Evolutionary conservation across 1,284 basidiomycete species (phyloP), one percentile per base, ranked within the genome.

Genomic region (Rhodotorula sp.): DNA sequence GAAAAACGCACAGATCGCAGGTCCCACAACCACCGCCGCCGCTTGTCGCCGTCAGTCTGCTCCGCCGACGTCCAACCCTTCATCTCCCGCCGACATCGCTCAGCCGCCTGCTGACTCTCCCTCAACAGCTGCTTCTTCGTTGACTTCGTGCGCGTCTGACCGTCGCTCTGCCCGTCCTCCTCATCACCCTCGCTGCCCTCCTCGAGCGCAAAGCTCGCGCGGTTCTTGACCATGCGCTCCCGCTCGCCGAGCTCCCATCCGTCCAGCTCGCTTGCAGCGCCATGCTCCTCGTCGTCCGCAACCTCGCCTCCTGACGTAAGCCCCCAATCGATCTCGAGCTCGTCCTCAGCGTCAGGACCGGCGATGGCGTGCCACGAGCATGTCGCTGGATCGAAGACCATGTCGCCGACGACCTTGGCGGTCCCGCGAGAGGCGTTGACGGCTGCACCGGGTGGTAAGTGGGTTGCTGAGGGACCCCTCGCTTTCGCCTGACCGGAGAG

Each of bases 351-450:
- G 13, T 90, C 88, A 5, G 88, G 56, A 89, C 82, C 59, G 86
- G 89, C 63, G 88, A 91, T 72, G 47, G 72, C 71, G 76, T 94
- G 87, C 94, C 94, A 98, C 77, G 91, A 91, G 92, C 97, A 96
- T 52, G 87, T 86, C 62, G 87, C 79, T 2, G 95, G 93, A 81
- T 98, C 94, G 77, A 98, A 98, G 60, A 93, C 87, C 94, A 98
- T 98, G 82, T 94, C 93, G 62, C 94, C 94, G 20, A 97, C 94
- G 77, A 94, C 87, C 64, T 71, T 70, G 54, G 64, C 91, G 86
- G 16, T 80, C 73, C 28, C 76, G 62, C 40, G 65, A 46, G 61
- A 73, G 28, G 11, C 58, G n/a, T 22, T 20, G 16, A 26, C 10
- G 8, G 46, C n/a, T 0, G 64, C 58, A 46, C 60, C 28, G 62